A percentile compares a stretch with the other conserved stretches of the same genome.
Evolutionary conservation across 2,329 filamentous ascomycete species (phyloP).

Genomic region (Aspergillus nomiae): DNA sequence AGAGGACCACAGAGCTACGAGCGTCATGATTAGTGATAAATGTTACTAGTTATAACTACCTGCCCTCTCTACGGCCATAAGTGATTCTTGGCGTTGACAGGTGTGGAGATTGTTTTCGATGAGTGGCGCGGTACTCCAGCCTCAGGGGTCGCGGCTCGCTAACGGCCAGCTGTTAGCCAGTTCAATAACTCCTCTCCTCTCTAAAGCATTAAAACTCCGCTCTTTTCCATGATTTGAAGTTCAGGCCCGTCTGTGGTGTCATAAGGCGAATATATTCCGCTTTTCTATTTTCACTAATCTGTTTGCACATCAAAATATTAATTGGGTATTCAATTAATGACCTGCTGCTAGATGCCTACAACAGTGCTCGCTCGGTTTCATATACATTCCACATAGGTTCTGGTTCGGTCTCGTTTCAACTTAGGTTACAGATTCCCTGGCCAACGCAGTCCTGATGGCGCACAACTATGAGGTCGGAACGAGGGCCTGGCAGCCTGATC

Average conservation of each 20-base stretch:
- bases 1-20: neutral
- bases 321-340: slow-evolving; percentile 11
- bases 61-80: neutral
- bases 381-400: slow-evolving; percentile 20
- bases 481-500: slow-evolving; percentile 96
- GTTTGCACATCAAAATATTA: slow-evolving; percentile 11
- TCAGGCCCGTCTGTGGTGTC: slow-evolving; percentile 7
- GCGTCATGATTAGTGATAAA: neutral
- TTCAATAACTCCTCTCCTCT: slow-evolving; percentile 21
- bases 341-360: slow-evolving; percentile 31
- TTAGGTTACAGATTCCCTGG: slow-evolving; percentile 5
- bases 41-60: neutral
- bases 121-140: slow-evolving; percentile 26
- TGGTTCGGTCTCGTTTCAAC: slow-evolving; percentile 13
- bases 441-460: slow-evolving; percentile 58
- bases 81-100: slow-evolving; percentile 20
- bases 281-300: slow-evolving; percentile 11
- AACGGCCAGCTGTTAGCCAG: slow-evolving; percentile 33
- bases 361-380: slow-evolving; percentile 6
- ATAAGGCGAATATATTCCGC: slow-evolving; percentile 5
- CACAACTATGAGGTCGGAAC: slow-evolving; percentile 96
- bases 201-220: slow-evolving; percentile 14
- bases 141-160: slow-evolving; percentile 35
- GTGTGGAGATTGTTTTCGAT: slow-evolving; percentile 23
- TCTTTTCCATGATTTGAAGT: slow-evolving; percentile 10